Conservation (phyloP, 176 grass and related monocot genomes). For the Avena insularis region DNA sequence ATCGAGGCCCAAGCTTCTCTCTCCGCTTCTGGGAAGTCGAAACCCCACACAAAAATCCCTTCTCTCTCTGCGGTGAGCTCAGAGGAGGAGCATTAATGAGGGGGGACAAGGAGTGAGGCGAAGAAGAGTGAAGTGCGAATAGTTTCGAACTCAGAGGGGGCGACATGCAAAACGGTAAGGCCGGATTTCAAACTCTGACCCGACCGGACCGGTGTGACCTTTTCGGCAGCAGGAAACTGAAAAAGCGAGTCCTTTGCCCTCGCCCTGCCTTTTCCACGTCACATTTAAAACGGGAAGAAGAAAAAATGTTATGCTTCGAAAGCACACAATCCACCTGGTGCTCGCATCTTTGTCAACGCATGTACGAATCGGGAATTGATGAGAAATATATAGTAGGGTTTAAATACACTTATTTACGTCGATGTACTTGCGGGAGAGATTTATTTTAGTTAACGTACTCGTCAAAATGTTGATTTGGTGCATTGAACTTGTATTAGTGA, state of each 20-base stretch:
- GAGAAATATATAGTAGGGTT: background rate
- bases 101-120: background rate
- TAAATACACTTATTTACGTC: no score
- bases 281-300: background rate
- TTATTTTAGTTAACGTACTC: no score
- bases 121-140: background rate
- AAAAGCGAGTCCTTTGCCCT: conserved; percentile 40
- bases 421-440: no score
- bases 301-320: background rate
- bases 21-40: conserved; percentile 26
- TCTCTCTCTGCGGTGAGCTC: conserved; percentile 18
- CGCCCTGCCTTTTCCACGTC: background rate
- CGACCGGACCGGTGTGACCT: conserved; percentile 31
- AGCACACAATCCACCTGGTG: conserved; percentile 28
- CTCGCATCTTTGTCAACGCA: background rate
- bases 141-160: conserved; percentile 42
- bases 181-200: conserved; percentile 51
- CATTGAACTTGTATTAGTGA: no score
- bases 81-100: conserved; percentile 57
- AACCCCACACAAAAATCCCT: conserved; percentile 4
- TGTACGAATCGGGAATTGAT: background rate
- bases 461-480: no score
- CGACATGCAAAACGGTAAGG: background rate
- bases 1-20: conserved; percentile 37
- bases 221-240: conserved; percentile 39